A percentile compares a stretch with the other conserved stretches of the same genome.
phyloP scores from a whole-genome alignment of 129 eudicot species.

The Kitagawia praeruptora region DNA sequence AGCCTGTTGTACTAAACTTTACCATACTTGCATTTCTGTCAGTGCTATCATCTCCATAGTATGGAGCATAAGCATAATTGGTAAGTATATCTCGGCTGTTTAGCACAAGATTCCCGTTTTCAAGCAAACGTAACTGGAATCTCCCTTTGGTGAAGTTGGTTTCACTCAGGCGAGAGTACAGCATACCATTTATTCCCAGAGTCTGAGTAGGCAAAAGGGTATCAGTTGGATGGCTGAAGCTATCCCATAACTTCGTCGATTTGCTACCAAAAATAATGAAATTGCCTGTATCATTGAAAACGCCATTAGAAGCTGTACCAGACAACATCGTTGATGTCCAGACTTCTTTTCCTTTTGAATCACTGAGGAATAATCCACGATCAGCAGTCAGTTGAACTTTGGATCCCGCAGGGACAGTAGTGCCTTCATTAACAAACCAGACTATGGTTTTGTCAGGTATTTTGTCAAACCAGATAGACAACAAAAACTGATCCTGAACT shows the following conservation, averaged over 20 bases:
- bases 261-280: background rate
- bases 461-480: background rate
- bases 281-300: background rate
- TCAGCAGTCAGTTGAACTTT: background rate
- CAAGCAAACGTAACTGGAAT: background rate
- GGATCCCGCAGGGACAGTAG: background rate
- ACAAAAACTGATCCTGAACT: background rate
- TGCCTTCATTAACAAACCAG: background rate
- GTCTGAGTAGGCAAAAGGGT: conserved; percentile 1
- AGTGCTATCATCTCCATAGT: background rate
- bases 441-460: background rate
- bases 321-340: background rate
- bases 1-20: background rate
- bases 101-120: background rate
- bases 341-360: background rate
- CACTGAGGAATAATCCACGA: background rate
- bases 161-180: background rate
- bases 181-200: background rate
- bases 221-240: conserved; percentile 3
- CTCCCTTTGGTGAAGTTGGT: background rate
- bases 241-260: background rate
- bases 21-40: background rate
- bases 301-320: background rate
- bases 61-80: background rate
- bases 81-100: background rate